A percentile compares a stretch with the other conserved stretches of the same genome.
phyloP scores from a whole-genome alignment of 345 rosid species.

The Bruguiera sexangula region DNA sequence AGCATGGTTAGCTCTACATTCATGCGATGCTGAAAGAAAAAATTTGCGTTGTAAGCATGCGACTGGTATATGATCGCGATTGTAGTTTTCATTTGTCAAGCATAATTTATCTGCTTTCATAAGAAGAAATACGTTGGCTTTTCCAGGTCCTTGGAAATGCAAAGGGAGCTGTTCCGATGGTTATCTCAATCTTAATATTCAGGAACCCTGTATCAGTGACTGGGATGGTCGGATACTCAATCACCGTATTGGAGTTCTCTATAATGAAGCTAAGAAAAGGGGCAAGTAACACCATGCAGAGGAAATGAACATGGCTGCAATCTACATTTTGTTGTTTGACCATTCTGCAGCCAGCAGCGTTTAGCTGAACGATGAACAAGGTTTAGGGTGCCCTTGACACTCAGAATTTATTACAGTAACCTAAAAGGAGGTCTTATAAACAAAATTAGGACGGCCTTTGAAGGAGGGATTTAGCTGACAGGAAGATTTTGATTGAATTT shows the following conservation, averaged over 20 bases:
- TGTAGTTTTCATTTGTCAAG: neutral
- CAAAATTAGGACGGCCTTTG: neutral
- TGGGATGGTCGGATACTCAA: conserved; percentile 41
- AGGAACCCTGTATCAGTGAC: conserved; percentile 42
- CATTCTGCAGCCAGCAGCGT: neutral
- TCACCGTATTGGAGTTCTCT: conserved; percentile 43
- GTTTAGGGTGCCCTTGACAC: neutral
- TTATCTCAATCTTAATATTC: conserved; percentile 37
- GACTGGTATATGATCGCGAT: neutral
- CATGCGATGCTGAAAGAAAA: neutral
- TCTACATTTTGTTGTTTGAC: neutral
- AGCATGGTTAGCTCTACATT: neutral
- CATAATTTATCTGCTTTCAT: neutral
- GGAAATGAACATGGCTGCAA: neutral
- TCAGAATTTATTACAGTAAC: too few relatives aligned
- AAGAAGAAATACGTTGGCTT: neutral
- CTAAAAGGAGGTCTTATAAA: neutral
- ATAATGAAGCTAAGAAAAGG: conserved; percentile 43
- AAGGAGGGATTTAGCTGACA: neutral
- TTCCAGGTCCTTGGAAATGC: conserved; percentile 45
- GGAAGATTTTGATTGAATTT: neutral
- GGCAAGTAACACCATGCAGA: conserved; percentile 9
- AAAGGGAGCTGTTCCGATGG: conserved; percentile 42
- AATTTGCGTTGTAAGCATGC: neutral
- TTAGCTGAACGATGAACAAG: neutral